Evolutionary conservation across 495 filamentous ascomycete genomes (phyloP), one percentile per base, ranked within the genome.

Genomic region (Cairneyella variabilis): DNA sequence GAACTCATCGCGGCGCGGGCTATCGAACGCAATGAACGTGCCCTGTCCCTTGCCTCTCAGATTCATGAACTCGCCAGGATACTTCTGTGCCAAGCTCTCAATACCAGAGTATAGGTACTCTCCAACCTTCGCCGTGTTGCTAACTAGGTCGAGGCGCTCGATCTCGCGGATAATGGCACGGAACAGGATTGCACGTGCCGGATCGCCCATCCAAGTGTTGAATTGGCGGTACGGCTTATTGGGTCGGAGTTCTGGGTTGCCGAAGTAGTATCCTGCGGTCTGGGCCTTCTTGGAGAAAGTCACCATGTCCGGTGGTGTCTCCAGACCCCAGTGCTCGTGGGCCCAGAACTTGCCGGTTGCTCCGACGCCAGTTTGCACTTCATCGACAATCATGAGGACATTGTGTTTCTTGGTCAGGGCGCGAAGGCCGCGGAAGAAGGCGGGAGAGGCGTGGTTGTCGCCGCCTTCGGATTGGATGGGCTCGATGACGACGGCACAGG

Each of bases 151-250:
- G 16, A 89, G 74, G 37, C 83, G 76, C 72, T 95, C 83, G 46
- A 98, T 88, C 73, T 97, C 91, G 36, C 88, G 69, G 65, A 96
- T 83, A 70, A 98, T 97, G 59, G 86, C 90, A 51, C 87, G 82
- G 83, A 97, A 98, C 54, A 97, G 79, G 54, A 97, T 74, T 8
- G 90, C 91, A 43, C 90, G 83, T 9, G 88, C 83, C 25, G 93
- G 93, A 73, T 98, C 93, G 67, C 93, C 93, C 91, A 98, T 97
- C 93, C 93, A 98, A 53, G 95, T 98, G 74, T 98, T 98, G 76
- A 97, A 98, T 72, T 98, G 93, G 45, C 93, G 84, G 79, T 97
- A 97, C n/a, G 93, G 90, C 79, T 92, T 92, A 76, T 96, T 97
- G 43, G 93, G 93, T n/a, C 91, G 79, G 53, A 98, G 78, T 41